Percentiles rank a stretch among this genome's conserved stretches.
Evolutionary conservation across 2,329 filamentous ascomycete genomes (phyloP).

Genomic region (Paradendryphiella salina): DNA sequence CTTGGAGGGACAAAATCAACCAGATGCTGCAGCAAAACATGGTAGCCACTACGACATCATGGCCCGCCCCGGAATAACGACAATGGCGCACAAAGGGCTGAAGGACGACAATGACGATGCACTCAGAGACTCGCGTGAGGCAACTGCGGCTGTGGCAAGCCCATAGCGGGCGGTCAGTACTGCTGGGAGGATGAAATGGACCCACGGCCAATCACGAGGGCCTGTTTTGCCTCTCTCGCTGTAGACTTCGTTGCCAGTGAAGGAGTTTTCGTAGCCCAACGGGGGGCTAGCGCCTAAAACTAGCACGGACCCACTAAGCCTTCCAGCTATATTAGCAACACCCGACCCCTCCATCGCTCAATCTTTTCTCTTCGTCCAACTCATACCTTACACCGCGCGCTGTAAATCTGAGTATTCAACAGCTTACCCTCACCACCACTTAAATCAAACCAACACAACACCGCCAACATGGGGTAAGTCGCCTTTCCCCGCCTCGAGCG

Average conservation of each 20-base stretch:
- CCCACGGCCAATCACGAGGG: constrained; percentile 17
- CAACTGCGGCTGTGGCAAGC: constrained; percentile 31
- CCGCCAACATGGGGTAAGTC: constrained; percentile 65
- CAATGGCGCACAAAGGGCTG: constrained; percentile 2
- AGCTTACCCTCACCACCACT: constrained; percentile 41
- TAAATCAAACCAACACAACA: constrained; percentile 41
- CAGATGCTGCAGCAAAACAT: no score
- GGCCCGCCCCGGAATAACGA: not conserved
- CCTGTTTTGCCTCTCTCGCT: constrained; percentile 16
- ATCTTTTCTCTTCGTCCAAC: constrained; percentile 19
- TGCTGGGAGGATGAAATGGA: constrained; percentile 2
- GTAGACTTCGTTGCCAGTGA: constrained; percentile 17
- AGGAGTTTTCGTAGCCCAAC: constrained; percentile 21
- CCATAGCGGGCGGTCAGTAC: constrained; percentile 22
- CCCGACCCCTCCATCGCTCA: constrained; percentile 12
- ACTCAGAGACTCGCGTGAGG: constrained; percentile 24
- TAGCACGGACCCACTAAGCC: constrained; percentile 9
- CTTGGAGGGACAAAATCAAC: not conserved
- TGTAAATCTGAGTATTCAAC: constrained; percentile 27
- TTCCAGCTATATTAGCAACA: constrained; percentile 17
- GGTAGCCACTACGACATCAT: not conserved
- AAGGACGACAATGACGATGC: constrained; percentile 11
- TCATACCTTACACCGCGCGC: constrained; percentile 20
- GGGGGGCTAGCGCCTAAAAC: constrained; percentile 19
- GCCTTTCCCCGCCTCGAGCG: constrained; percentile 20